Evolutionary conservation across 2,329 filamentous ascomycete genomes (phyloP), one percentile per base, ranked within the genome.

Genomic region (Fusarium sp.): DNA sequence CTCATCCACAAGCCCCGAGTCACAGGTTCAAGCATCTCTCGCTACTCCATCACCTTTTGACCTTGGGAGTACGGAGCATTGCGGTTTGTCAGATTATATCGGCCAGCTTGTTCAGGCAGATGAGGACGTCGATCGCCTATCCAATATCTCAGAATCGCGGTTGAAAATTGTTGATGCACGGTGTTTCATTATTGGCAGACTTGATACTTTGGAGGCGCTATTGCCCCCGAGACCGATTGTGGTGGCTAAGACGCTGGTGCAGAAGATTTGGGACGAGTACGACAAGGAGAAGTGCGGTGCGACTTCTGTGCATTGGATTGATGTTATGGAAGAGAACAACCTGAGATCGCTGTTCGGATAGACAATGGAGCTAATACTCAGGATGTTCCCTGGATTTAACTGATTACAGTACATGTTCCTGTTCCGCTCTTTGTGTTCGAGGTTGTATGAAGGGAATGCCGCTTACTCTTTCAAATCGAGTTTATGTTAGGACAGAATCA

Each of bases 261-360:
- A 64, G 34, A 46, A 60, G 5, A 70, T 72, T 3, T 72, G 71
- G 71, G 41, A 52, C 6, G 71, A 61, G 40, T 72, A 73, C 41
- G 71, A 72, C 15, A 57, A 65, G 3, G 62, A 70, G 18, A 42
- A 44, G 4, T 8, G 44, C 2, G 51, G 56, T 1, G 16, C n/a
- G 11, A n/a, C 42, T 1, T 34, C 57, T 26, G 49, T 60, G 7
- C 71, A 72, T 36, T 72, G 71, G 71, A 70, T 73, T 28, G 68
- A 72, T 38, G 53, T 73, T 6, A 72, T 72, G 71, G 65, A 73
- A 15, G 60, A 60, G 15, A 64, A 69, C 4, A 73, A 68, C 7
- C 26, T 73, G n/a, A 54, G 71, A 31, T 73, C 71, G 0, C 26
- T 72, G 6, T 72, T 72, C 44, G 71, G 71, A 16, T 73, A 69